Base-by-base conservation (phyloP, 371 early-diverging fungal species). In the Zopfochytrium polystomum region DNA sequence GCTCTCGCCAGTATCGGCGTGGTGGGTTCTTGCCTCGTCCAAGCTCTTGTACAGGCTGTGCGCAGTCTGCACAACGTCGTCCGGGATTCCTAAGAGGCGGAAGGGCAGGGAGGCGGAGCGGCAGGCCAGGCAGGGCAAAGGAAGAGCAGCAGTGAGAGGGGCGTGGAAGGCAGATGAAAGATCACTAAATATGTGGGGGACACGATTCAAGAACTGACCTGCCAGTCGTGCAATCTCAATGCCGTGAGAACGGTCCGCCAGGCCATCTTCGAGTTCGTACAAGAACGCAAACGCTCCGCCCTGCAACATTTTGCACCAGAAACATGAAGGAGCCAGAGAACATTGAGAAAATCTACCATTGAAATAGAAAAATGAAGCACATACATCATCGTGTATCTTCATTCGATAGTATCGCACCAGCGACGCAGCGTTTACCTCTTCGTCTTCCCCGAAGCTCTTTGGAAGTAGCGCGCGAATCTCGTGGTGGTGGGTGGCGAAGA, bases 401-500 rank as follows among this genome's bases (percentile, higher is more conserved):
- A 60, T 53, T 51, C 62, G 67, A 38, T 45, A 57, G 26, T 42
- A 51, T n/a, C 33, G 38, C 13, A 31, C 23, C 25, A 60, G 11
- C 42, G n/a, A 15, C 53, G 26, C 46, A n/a, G 18, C 45, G 3
- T 51, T 27, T 6, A 34, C 54, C 42, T 63, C 54, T 23, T 32
- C 32, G n/a, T 3, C 62, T 2, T 31, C 34, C 15, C 34, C 42
- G 30, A 63, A 32, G 29, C 53, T 29, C 18, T 31, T 31, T 2
- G 26, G 25, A 20, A 66, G 42, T 26, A 65, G 34, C 27, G 23
- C 27, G 25, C 85, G 80, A 26, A 95, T 66, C 62, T 95, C 93
- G 62, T 92, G 93, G 69, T 93, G 98, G 74, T 99, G 99, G 0
- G 99, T 99, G 13, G 96, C 92, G 73, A 96, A 95, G 7, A 97